Evolutionary conservation across 352 stramenopile species (phyloP).

Genomic region (Phytophthora sp.): DNA sequence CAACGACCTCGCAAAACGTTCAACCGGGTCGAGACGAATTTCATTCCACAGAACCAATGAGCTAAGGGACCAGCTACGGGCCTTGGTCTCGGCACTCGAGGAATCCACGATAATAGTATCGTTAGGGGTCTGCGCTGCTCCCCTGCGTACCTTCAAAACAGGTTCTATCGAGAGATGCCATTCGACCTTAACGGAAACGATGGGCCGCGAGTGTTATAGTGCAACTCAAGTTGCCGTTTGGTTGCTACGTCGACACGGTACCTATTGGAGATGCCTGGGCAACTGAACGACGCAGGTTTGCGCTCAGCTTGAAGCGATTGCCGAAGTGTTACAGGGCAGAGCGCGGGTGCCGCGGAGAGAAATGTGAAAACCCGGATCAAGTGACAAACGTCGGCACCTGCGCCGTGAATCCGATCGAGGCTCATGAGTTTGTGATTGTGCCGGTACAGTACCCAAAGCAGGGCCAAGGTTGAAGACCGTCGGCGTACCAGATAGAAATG

Average conservation of each 20-base stretch:
- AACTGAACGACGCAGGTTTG: slow-evolving; percentile 19
- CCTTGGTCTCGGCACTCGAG: slow-evolving; percentile 1
- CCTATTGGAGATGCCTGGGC: background rate
- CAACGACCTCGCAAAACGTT: slow-evolving; percentile 2
- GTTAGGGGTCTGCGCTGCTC: slow-evolving; percentile 9
- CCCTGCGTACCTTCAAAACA: background rate
- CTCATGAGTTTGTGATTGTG: slow-evolving; percentile 24
- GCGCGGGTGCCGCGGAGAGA: slow-evolving; percentile 5
- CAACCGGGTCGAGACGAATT: slow-evolving; percentile 21
- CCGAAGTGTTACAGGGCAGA: slow-evolving; percentile 21
- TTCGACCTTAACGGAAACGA: background rate
- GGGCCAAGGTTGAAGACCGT: slow-evolving; percentile 26
- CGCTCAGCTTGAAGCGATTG: slow-evolving; percentile 21
- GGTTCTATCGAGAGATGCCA: slow-evolving; percentile 1
- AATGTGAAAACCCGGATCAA: slow-evolving; percentile 16
- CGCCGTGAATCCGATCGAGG: slow-evolving; percentile 24
- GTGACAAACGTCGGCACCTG: slow-evolving; percentile 9
- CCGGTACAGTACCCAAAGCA: slow-evolving; percentile 22
- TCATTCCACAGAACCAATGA: background rate
- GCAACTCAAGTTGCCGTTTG: slow-evolving; percentile 1
- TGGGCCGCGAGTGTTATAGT: too few species aligned
- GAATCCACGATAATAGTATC: slow-evolving; percentile 7
- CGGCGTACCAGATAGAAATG: slow-evolving; percentile 25
- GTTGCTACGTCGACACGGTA: too few species aligned
- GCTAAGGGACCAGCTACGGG: background rate